Evolutionary conservation across 495 filamentous ascomycete genomes (phyloP), one percentile per base, ranked within the genome.

Genomic region (Hapsidospora chrysogenum): DNA sequence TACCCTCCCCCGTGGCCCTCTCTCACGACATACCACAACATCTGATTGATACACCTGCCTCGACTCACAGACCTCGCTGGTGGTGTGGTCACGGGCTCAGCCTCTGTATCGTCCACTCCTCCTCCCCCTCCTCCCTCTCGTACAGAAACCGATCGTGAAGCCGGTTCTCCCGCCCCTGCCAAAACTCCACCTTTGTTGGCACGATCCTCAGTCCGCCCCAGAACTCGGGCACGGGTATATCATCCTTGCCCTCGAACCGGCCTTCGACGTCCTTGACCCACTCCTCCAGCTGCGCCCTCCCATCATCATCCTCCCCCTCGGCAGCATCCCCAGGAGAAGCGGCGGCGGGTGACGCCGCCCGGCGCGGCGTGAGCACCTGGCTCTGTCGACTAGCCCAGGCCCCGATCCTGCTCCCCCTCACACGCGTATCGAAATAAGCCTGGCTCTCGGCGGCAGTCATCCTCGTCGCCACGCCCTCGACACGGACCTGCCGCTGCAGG

Each of bases 361-460:
- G 49, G 17, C 56, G 49, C 15, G 63, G 64, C 56, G 52, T 53
- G 29, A 92, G 52, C 26, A 80, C 80, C 41, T 66, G 57, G 49
- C 81, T 87, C 70, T 95, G 86, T 61, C 63, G 69, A 57, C 82
- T 92, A 9, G 89, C 84, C 89, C 89, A 96, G 9, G 82, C 89
- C 4, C 89, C 92, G 42, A 96, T 71, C 46, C 83, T 70, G 46
- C 75, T 84, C 3, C 82, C 81, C 17, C 81, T 61, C 29, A 76
- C 76, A 27, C 83, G 55, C 2, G 85, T 89, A 47, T 80, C 78
- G 59, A 72, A 97, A 58, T 97, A 95, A 22, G 76, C 54, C 60
- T 92, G 82, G 40, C 76, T 83, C 60, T 94, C 86, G 41, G 74
- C 77, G 10, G 55, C 45, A 6, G 57, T 63, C 38, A 93, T 44